Base-by-base conservation (phyloP, 179 eudicot species). In the Beta corolliflora region DNA sequence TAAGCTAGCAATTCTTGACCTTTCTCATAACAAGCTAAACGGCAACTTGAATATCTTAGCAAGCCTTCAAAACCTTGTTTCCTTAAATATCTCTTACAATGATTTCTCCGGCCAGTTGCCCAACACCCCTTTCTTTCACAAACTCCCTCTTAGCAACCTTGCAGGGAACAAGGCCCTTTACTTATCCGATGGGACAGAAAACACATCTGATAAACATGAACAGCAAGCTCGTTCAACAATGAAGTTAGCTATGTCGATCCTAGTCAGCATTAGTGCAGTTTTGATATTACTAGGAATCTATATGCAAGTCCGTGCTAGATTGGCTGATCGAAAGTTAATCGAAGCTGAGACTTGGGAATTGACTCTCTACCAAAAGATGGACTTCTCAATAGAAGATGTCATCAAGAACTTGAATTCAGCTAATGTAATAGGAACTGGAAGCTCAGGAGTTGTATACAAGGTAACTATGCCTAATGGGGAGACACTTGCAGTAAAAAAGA, bases 391-490 rank as follows among this genome's bases (percentile, higher is more conserved):
- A 7, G 91, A 95, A 66, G 92, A 93, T 64, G 88, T 93, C 16
- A 86, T 92, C 75, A 83, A 81, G 29, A 87, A 83, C 80, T 82
- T 95, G 61, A 89, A 88, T 53, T 95, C 98, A 8, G 88, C 90
- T 1, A 93, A 93, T 79, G 97, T 94, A 44, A 88, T 95, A n/a
- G 98, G 98, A 7, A 95, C 97, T 0, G 98, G 98, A 18, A 92
- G 98, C 85, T 95, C 98, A 4, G 98, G 98, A 13, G 98, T 95
- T 14, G 98, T 95, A 21, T 93, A 95, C 81, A 92, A 87, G 84
- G 95, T 93, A 23, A 88, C 82, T 64, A 81, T 91, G 84, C 91
- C 91, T 13, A 91, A 76, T 73, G 98, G 98, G 19, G 93, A 89
- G 54, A 87, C 89, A 21, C 86, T 95, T 16, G 98, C 98, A 23